phyloP scores from a whole-genome alignment of 2,329 filamentous ascomycete genomes.

The Aspergillus melleus region DNA sequence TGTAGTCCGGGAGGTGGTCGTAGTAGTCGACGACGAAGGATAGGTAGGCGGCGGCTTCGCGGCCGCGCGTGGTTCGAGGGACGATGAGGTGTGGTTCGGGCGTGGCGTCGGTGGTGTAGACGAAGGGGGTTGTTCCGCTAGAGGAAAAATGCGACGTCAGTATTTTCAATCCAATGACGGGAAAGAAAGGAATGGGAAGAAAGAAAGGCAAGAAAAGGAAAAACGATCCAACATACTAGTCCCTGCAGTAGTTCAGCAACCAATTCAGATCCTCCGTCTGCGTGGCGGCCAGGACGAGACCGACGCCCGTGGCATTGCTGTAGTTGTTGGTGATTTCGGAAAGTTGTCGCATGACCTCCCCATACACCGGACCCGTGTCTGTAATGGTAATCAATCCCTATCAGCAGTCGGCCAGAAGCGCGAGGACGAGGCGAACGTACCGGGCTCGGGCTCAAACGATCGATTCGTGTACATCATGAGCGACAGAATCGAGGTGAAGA shows the following conservation, averaged over 20 bases:
- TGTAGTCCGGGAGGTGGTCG: slow-evolving; percentile 57
- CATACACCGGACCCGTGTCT: slow-evolving; percentile 10
- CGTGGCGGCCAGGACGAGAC: slow-evolving; percentile 20
- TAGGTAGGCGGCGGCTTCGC: slow-evolving; percentile 64
- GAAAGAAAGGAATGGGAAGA: background rate
- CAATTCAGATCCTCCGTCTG: slow-evolving; percentile 20
- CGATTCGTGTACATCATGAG: slow-evolving; percentile 13
- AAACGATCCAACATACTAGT: slow-evolving; percentile 13
- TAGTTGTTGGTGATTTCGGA: slow-evolving; percentile 18
- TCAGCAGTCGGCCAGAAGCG: background rate
- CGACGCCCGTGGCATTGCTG: slow-evolving; percentile 15
- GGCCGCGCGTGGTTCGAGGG: slow-evolving; percentile 47
- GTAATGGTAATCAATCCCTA: slow-evolving; percentile 3
- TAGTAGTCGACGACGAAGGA: slow-evolving; percentile 64
- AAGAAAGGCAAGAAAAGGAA: background rate
- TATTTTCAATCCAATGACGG: background rate
- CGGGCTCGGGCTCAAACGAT: slow-evolving; percentile 7
- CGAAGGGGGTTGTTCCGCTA: slow-evolving; percentile 23
- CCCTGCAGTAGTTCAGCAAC: slow-evolving; percentile 22
- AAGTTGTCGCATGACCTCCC: slow-evolving; percentile 16
- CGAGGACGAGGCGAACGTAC: slow-evolving; percentile 7
- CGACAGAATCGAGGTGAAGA: slow-evolving; percentile 13
- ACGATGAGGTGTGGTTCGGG: slow-evolving; percentile 25
- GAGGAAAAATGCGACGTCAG: background rate
- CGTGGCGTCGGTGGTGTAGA: slow-evolving; percentile 29